These are phyloP conservation scores for Triangularia verruculosa DNA, from an alignment of 2,329 filamentous ascomycete species.

Conservation along the genomic window DNA sequence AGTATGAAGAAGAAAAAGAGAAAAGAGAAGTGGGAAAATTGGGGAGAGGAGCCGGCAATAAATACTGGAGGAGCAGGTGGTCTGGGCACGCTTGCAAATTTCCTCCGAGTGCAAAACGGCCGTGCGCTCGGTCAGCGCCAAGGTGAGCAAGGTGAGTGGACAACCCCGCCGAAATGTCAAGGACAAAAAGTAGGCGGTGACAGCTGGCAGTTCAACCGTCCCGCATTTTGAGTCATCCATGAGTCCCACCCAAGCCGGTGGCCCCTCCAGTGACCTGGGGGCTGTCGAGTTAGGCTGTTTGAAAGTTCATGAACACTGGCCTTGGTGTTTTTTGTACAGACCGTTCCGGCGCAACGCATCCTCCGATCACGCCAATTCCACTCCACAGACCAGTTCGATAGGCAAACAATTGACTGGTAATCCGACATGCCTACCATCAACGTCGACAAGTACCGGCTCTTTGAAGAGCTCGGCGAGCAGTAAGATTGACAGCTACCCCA, in stretches of 20 bases:
- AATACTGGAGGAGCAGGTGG: not conserved
- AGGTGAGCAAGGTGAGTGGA: not conserved
- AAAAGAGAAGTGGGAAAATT: not conserved
- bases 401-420: not conserved
- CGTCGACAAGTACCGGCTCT: constrained; percentile 95
- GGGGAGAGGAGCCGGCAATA: not conserved
- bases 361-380: constrained; percentile 18
- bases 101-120: not conserved
- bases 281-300: not conserved
- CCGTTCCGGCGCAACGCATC: constrained; percentile 8
- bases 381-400: not conserved
- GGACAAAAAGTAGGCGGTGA: constrained; percentile 11
- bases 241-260: constrained; percentile 2
- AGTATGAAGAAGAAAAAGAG: constrained; percentile 11
- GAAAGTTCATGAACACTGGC: not conserved
- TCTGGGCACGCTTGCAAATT: not conserved
- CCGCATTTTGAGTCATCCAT: constrained; percentile 29
- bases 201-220: constrained; percentile 22
- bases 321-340: constrained; percentile 8
- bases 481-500: constrained; percentile 48
- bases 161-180: constrained; percentile 3
- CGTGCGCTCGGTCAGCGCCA: not conserved
- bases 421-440: constrained; percentile 75
- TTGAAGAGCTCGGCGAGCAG: constrained; percentile 85
- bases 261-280: constrained; percentile 1